Evolutionary conservation across 2,329 filamentous ascomycete genomes (phyloP), one percentile per base, ranked within the genome.

Genomic region (Harringtonia aguacate): DNA sequence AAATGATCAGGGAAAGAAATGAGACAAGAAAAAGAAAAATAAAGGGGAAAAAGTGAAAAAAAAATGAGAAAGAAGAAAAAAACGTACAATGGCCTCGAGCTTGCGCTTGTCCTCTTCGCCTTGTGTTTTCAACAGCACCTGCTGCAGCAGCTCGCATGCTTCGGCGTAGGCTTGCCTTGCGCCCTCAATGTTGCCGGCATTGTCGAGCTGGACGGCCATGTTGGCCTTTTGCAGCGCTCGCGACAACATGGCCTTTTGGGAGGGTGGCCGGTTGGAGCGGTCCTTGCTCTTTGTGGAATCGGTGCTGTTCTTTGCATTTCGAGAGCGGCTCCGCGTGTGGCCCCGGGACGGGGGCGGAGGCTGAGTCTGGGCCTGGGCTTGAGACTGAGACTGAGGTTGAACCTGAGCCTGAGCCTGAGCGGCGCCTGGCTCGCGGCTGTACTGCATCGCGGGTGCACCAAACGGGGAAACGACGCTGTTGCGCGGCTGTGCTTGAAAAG

Each of bases 231-330:
- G 84, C 44, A 98, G 68, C 1, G 92, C 92, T 54, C 85, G 86
- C n/a, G 90, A 95, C 30, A 98, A 73, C 89, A 97, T 97, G 12
- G 82, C 85, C 68, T 95, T 97, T 60, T 97, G 84, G 1, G 84
- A 87, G 14, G 77, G 77, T n/a, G 65, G 65, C 49, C 70, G 70
- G 39, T 43, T 50, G 2, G 48, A 41, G 30, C 65, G 64, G 20
- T 63, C 56, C 37, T 55, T 53, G 29, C 59, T 61, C 34, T 58
- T 61, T 8, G 59, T 61, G 7, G 65, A 65, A 43, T 72, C 69
- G 18, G 58, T 55, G 53, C 68, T 70, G 30, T 63, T 61, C 48
- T 68, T 72, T n/a, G 62, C 7, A 27, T 27, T 58, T 33, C 64
- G 61, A 13, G 70, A 70, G 15, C 69, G 66, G 52, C 64, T 66